Evolutionary conservation across 73 alveolate genomes (phyloP).

Genomic region (Tetrahymena elliotti): DNA sequence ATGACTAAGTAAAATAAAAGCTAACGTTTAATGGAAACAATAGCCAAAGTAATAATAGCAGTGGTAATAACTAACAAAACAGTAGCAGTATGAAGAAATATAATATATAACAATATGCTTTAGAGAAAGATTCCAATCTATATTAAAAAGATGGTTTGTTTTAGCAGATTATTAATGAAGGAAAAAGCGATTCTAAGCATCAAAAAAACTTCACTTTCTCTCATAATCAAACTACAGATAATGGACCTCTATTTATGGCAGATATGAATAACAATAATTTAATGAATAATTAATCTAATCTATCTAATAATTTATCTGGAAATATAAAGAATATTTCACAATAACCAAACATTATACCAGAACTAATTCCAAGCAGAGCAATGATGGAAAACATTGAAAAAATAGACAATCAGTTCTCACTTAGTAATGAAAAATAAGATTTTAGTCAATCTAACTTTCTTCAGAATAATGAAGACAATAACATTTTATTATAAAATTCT

Average conservation of each 20-base stretch:
- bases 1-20: neutral
- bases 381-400: neutral
- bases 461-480: neutral
- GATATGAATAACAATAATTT: neutral
- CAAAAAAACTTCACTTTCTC: neutral
- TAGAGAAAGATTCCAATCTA: neutral
- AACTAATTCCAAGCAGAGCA: neutral
- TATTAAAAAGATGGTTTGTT: neutral
- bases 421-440: neutral
- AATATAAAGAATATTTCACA: neutral
- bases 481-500: neutral
- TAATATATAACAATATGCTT: neutral
- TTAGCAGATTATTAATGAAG: neutral
- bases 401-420: neutral
- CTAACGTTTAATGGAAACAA: neutral
- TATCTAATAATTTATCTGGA: neutral
- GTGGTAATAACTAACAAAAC: neutral
- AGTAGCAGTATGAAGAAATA: neutral
- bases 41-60: neutral
- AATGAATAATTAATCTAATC: neutral
- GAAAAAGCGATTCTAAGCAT: neutral
- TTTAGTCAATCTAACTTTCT: neutral
- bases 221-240: neutral
- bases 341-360: neutral
- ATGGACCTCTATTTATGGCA: neutral